These are phyloP conservation scores for Polygonum aviculare DNA, from an alignment of 148 eudicot genomes.

Conservation along the genomic window DNA sequence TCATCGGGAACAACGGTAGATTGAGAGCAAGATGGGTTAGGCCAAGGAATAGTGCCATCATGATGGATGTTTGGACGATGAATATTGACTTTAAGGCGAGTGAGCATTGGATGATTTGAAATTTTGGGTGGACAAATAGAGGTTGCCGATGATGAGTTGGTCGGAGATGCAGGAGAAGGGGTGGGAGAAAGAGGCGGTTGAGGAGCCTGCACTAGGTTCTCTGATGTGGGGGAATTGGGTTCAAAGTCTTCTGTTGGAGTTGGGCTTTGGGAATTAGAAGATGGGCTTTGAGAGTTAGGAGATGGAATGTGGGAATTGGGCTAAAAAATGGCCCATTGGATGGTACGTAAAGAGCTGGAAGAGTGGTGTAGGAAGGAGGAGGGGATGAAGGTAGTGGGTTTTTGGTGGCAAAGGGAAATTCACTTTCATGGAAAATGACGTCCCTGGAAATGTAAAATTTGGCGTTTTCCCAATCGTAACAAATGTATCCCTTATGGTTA, in stretches of 20 bases:
- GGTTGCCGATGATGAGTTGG: not conserved
- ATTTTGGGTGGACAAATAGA: not conserved
- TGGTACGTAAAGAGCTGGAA: too few relatives aligned
- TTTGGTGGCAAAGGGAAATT: not conserved
- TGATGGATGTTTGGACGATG: not conserved
- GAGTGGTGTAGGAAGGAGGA: too few relatives aligned
- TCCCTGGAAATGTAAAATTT: not conserved
- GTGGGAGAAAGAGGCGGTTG: not conserved
- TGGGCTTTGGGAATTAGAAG: not conserved
- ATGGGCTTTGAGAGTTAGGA: not conserved
- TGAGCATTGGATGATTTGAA: not conserved
- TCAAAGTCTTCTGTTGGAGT: not conserved
- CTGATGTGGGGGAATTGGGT: not conserved
- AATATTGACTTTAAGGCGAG: not conserved
- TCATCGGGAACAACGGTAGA: too few relatives aligned
- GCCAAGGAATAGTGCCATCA: not conserved
- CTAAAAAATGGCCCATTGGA: too few relatives aligned
- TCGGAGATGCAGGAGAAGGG: not conserved
- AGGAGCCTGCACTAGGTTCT: not conserved
- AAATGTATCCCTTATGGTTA: not conserved
- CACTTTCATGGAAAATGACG: not conserved
- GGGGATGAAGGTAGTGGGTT: too few relatives aligned
- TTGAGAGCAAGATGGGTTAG: not conserved
- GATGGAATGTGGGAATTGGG: not conserved
- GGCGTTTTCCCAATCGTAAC: not conserved